Percentiles rank a stretch among this genome's conserved stretches.
phyloP scores from a whole-genome alignment of 2,329 filamentous ascomycete species.

The Alternaria metachromatica region DNA sequence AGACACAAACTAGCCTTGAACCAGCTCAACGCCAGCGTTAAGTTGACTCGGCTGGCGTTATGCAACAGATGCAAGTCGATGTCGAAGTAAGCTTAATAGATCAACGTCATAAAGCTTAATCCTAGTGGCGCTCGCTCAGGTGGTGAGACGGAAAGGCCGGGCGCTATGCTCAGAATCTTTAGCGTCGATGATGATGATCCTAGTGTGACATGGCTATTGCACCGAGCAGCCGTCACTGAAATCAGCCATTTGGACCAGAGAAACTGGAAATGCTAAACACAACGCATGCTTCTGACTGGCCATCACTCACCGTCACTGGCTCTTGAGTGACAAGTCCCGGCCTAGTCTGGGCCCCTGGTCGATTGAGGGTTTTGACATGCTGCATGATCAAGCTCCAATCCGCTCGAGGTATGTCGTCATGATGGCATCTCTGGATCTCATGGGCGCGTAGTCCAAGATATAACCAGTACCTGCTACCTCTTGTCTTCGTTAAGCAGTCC shows the following conservation, averaged over 20 bases:
- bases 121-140: background rate
- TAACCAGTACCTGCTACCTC: background rate
- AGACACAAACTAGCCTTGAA: background rate
- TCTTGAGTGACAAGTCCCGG: background rate
- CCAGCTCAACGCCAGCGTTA: background rate
- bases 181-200: background rate
- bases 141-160: conserved; percentile 5
- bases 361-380: background rate
- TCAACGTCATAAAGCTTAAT: conserved; percentile 17
- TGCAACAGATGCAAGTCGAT: conserved; percentile 2
- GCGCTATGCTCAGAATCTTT: background rate
- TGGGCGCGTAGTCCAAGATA: background rate
- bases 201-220: background rate
- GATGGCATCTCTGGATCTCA: conserved; percentile 1
- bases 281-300: background rate
- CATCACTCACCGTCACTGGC: background rate
- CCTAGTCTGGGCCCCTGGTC: background rate
- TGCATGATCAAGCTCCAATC: conserved; percentile 1
- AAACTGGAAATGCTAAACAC: background rate
- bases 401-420: conserved; percentile 7
- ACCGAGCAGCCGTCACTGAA: background rate
- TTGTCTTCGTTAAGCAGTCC: background rate
- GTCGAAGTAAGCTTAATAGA: conserved; percentile 16
- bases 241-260: background rate
- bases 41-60: background rate